Base-by-base conservation (phyloP, 371 early-diverging fungal genomes). In the Mucor saturninus region DNA sequence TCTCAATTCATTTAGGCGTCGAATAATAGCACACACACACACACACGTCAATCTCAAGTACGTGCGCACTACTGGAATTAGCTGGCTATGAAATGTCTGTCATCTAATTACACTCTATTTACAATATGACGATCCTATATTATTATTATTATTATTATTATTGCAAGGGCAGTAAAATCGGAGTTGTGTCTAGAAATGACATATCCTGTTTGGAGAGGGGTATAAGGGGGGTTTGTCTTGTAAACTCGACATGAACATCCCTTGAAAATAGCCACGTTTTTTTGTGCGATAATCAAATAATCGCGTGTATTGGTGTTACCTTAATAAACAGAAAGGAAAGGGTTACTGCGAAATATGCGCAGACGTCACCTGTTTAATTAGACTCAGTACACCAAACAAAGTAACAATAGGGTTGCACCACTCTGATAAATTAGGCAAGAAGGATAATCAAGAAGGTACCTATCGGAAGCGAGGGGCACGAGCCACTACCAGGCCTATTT, bases 381-480 rank as follows among this genome's bases (percentile, higher is more conserved):
- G 32, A 31, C 37, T 48, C 49, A 62, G 43, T 28, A 4, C 50
- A 28, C 50, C 21, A 13, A 46, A 29, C 21, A 37, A 56, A 51
- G 56, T 38, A 54, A 38, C 26, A 31, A 42, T 15, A 37, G 29
- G 21, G 63, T 56, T 42, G 52, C n/a, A 68, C 63, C 15, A 28
- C 29, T 3, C 9, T 29, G 15, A 59, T 54, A 29, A 38, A 61
- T 29, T 42, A 59, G 64, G 60, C 58, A 68, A 59, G 55, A 55
- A 55, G 39, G 62, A 55, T 51, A 51, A 54, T 55, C 56, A 52
- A 43, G 51, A 56, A 43, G 49, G 64, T 59, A 68, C 68, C 64
- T 63, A 68, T 68, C 59, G 68, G 63, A 68, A 52, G 62, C 58
- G 29, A 59, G 63, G 62, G 64, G 68, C 68, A 68, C 68, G 64